Conservation (phyloP, 2,329 filamentous ascomycete genomes). For the Arthrobotrys sphaeroides region DNA sequence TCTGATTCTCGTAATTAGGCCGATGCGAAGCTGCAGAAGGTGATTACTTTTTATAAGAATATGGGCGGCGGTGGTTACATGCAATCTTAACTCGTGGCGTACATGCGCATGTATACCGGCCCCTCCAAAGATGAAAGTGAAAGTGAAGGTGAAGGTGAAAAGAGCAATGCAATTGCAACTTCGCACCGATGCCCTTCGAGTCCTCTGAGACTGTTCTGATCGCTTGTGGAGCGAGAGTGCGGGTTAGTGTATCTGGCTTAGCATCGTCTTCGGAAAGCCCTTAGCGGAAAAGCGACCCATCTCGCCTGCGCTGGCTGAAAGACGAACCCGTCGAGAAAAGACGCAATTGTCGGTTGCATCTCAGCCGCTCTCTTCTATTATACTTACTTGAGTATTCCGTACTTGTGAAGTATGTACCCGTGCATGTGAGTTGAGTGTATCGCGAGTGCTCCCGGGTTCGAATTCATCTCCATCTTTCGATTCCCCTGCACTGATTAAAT, state of each 20-base stretch:
- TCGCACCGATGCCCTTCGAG: too few species aligned
- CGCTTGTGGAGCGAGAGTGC: too few species aligned
- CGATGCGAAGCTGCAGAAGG: conserved; percentile 48
- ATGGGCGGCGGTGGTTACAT: conserved; percentile 31
- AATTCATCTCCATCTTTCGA: too few species aligned
- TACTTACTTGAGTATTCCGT: too few species aligned
- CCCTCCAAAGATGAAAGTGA: background rate
- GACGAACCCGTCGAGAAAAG: conserved; percentile 1
- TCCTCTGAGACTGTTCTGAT: too few species aligned
- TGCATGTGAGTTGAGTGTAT: too few species aligned
- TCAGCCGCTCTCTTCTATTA: conserved; percentile 41
- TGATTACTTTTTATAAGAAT: conserved; percentile 17
- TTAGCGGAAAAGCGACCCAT: background rate
- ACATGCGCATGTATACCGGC: conserved; percentile 3
- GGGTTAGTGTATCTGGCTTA: too few species aligned
- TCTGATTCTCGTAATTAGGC: conserved; percentile 29
- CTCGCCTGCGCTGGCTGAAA: background rate
- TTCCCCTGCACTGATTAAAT: conserved; percentile 1
- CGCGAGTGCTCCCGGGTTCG: too few species aligned
- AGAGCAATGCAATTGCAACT: too few species aligned
- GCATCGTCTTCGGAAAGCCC: background rate
- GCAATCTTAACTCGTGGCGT: conserved; percentile 42
- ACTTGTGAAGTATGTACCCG: too few species aligned
- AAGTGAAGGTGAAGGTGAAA: background rate
- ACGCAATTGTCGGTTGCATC: conserved; percentile 18